phyloP scores from a whole-genome alignment of 2,329 filamentous ascomycete genomes.

The Dothideomycetes sp. region DNA sequence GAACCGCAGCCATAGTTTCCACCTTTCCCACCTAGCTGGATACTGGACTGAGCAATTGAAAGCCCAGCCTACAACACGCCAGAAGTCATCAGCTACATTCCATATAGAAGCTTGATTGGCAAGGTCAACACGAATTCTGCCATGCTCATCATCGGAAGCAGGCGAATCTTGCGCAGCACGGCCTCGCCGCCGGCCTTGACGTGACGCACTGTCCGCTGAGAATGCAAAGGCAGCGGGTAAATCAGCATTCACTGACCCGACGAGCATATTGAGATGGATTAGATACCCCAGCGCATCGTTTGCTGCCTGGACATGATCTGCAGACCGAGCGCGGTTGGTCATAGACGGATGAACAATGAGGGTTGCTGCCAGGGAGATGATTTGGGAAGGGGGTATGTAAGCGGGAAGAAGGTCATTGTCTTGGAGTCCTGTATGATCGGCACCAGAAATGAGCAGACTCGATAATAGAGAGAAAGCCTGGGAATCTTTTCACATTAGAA shows the following conservation, averaged over 20 bases:
- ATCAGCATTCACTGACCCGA: conserved; percentile 60
- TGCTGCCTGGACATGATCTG: conserved; percentile 51
- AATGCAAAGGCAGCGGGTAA: conserved; percentile 67
- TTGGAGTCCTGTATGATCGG: conserved; percentile 11
- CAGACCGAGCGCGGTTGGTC: conserved; percentile 59
- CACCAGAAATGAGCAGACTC: conserved; percentile 48
- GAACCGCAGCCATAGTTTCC: conserved; percentile 69
- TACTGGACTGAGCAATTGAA: conserved; percentile 76
- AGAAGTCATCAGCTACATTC: conserved; percentile 73
- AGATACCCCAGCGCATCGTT: conserved; percentile 61
- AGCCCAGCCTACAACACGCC: conserved; percentile 80
- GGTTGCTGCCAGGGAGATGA: conserved; percentile 68
- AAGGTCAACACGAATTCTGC: conserved; percentile 20
- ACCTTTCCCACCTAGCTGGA: conserved; percentile 66
- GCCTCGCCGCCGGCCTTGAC: conserved; percentile 1
- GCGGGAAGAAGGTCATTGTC: conserved; percentile 34
- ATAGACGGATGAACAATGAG: conserved; percentile 71
- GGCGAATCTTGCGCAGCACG: conserved; percentile 9
- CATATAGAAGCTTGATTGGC: conserved; percentile 57
- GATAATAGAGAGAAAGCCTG: conserved; percentile 45
- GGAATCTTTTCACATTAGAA: conserved; percentile 11
- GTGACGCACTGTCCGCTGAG: conserved; percentile 14
- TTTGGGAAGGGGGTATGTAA: conserved; percentile 57
- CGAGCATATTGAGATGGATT: conserved; percentile 50
- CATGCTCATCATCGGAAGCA: conserved; percentile 23